Percentiles rank a stretch among this genome's conserved stretches.
These are phyloP conservation scores for Chimonanthus praecox DNA, from an alignment of 164 flowering plant species.

Conservation along the genomic window DNA sequence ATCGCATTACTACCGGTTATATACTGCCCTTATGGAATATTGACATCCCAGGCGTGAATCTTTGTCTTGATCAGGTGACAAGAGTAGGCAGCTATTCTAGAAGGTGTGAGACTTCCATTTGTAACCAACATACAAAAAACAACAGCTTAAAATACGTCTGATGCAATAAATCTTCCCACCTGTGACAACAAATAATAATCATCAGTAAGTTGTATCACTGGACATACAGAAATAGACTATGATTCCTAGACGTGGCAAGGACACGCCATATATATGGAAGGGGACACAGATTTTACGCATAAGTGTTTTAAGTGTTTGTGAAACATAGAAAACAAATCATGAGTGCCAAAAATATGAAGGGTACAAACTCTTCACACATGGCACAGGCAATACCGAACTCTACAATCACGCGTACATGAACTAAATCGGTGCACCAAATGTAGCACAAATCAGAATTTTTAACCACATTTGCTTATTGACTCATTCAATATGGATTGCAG, in stretches of 20 bases:
- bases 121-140: background rate
- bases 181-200: constrained; percentile 4
- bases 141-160: background rate
- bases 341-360: background rate
- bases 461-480: too few relatives aligned
- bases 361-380: background rate
- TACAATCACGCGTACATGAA: background rate
- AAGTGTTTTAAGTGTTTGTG: background rate
- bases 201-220: background rate
- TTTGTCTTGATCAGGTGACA: background rate
- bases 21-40: background rate
- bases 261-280: background rate
- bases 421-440: background rate
- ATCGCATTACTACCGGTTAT: background rate
- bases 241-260: background rate
- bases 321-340: background rate
- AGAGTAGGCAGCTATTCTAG: background rate
- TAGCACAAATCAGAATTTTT: background rate
- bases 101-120: background rate
- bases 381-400: background rate
- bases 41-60: background rate
- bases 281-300: too few relatives aligned
- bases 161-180: background rate
- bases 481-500: too few relatives aligned
- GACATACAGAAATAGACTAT: background rate